These are phyloP conservation scores for Populus ilicifolia DNA, from an alignment of 345 rosid genomes.

Conservation along the genomic window DNA sequence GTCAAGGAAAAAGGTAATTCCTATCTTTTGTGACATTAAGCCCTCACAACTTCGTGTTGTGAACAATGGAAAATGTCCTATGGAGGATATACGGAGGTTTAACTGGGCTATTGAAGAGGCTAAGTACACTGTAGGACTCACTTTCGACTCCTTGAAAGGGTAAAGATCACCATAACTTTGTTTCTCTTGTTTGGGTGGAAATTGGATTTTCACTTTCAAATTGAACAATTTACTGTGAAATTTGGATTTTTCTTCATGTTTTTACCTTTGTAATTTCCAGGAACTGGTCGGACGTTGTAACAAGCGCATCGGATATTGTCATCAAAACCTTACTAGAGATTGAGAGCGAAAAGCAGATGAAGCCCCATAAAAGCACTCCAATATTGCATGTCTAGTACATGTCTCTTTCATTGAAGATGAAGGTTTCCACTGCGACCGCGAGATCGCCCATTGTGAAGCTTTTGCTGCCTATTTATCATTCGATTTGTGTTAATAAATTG, in stretches of 20 bases:
- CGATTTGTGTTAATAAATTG: background rate
- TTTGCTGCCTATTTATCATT: background rate
- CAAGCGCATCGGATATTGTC: slow-evolving; percentile 52
- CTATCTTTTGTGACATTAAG: slow-evolving; percentile 65
- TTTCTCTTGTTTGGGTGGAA: background rate
- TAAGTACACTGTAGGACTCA: slow-evolving; percentile 56
- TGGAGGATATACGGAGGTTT: slow-evolving; percentile 45
- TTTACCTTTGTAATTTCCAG: slow-evolving; percentile 20
- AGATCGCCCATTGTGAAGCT: background rate
- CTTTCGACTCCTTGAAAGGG: slow-evolving; percentile 65
- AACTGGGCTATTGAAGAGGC: slow-evolving; percentile 65
- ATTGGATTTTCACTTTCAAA: too few species aligned
- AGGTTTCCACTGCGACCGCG: background rate
- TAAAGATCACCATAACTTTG: slow-evolving; percentile 10
- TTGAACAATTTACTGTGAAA: background rate
- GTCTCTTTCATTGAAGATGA: background rate
- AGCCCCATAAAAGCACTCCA: background rate
- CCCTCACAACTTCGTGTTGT: slow-evolving; percentile 58
- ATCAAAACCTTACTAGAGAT: slow-evolving; percentile 53
- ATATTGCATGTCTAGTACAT: background rate
- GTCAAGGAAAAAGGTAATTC: slow-evolving; percentile 60
- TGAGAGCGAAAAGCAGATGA: slow-evolving; percentile 31
- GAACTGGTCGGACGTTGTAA: slow-evolving; percentile 61
- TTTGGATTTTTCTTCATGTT: background rate
- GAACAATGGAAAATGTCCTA: slow-evolving; percentile 28